A percentile compares a stretch with the other conserved stretches of the same genome.
Conservation (phyloP, 1,139 yeast genomes). For the Debaryomycetaceae sp. region DNA sequence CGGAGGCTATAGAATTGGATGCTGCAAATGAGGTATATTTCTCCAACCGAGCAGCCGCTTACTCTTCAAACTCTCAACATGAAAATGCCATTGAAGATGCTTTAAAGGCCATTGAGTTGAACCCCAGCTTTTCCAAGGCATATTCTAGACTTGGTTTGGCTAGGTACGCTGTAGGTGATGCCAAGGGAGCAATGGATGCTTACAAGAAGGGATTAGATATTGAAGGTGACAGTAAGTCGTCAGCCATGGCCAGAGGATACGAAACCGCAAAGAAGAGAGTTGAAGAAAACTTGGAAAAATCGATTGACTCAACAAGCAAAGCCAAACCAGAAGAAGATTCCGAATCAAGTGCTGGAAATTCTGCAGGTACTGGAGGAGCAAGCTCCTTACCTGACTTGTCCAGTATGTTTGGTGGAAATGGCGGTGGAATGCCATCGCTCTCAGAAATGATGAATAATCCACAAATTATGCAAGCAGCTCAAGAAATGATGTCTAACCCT, state of each 20-base stretch:
- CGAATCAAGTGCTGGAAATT: slow-evolving; percentile 14
- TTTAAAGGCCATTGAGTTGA: slow-evolving; percentile 68
- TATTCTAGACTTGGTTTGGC: slow-evolving; percentile 96
- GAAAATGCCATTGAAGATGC: slow-evolving; percentile 84
- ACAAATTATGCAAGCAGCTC: slow-evolving; percentile 88
- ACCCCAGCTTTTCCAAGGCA: slow-evolving; percentile 84
- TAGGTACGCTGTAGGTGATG: slow-evolving; percentile 82
- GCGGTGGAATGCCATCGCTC: slow-evolving; percentile 59
- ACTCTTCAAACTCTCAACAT: slow-evolving; percentile 73
- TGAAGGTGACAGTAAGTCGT: slow-evolving; percentile 83
- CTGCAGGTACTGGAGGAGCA: slow-evolving; percentile 43
- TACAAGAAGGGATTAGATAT: slow-evolving; percentile 81
- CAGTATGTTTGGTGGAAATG: slow-evolving; percentile 51
- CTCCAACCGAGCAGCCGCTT: slow-evolving; percentile 97
- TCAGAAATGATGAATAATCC: slow-evolving; percentile 80
- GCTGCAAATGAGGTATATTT: slow-evolving; percentile 77
- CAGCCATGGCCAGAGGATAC: slow-evolving; percentile 89
- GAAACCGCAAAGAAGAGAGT: slow-evolving; percentile 90
- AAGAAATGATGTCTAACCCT: slow-evolving; percentile 89
- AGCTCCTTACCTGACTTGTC: slow-evolving; percentile 74
- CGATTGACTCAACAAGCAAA: slow-evolving; percentile 23
- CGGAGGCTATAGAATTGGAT: slow-evolving; percentile 73
- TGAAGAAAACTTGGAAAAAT: slow-evolving; percentile 62
- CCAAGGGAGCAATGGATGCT: slow-evolving; percentile 86
- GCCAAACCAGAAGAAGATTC: slow-evolving; percentile 13